These are phyloP conservation scores for Emericellopsis atlantica DNA, from an alignment of 2,329 filamentous ascomycete species.

Conservation along the genomic window DNA sequence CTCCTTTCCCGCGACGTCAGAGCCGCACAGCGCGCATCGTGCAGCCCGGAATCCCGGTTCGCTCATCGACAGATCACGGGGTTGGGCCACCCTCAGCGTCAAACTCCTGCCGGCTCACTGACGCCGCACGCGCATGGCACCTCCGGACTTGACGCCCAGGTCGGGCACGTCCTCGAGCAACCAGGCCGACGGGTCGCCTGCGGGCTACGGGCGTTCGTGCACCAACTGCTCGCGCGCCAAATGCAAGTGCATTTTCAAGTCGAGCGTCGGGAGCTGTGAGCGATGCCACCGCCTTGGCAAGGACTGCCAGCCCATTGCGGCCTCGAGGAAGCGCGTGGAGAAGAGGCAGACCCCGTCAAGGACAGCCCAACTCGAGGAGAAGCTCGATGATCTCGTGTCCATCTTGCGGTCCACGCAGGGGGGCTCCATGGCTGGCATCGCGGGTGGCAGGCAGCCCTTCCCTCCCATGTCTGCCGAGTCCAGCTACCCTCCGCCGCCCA, in stretches of 20 bases:
- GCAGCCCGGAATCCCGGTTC: too few species aligned
- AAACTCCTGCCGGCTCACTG: too few species aligned
- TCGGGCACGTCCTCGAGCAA: not conserved
- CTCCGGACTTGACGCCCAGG: conserved; percentile 1
- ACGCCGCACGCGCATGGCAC: conserved; percentile 1
- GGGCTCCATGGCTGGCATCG: not conserved
- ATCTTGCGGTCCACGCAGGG: conserved; percentile 23
- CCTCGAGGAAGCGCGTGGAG: conserved; percentile 22
- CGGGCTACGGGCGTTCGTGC: conserved; percentile 30
- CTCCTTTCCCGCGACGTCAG: too few species aligned
- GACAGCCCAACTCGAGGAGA: conserved; percentile 34
- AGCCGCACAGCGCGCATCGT: too few species aligned
- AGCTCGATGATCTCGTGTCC: conserved; percentile 33
- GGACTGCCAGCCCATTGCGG: conserved; percentile 29
- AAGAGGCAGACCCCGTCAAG: conserved; percentile 20
- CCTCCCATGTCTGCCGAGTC: not conserved
- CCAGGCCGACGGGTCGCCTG: conserved; percentile 10
- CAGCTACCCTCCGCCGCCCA: conserved; percentile 5
- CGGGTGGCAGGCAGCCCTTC: too few species aligned
- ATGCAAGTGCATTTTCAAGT: conserved; percentile 31
- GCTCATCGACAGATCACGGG: too few species aligned
- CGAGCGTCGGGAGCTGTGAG: conserved; percentile 19
- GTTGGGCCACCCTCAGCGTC: too few species aligned
- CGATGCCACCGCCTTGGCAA: conserved; percentile 33
- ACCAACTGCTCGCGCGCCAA: conserved; percentile 33